Evolutionary conservation across 176 grass and related monocot genomes (phyloP), one percentile per base, ranked within the genome.

Genomic region (Dactylis glomerata): DNA sequence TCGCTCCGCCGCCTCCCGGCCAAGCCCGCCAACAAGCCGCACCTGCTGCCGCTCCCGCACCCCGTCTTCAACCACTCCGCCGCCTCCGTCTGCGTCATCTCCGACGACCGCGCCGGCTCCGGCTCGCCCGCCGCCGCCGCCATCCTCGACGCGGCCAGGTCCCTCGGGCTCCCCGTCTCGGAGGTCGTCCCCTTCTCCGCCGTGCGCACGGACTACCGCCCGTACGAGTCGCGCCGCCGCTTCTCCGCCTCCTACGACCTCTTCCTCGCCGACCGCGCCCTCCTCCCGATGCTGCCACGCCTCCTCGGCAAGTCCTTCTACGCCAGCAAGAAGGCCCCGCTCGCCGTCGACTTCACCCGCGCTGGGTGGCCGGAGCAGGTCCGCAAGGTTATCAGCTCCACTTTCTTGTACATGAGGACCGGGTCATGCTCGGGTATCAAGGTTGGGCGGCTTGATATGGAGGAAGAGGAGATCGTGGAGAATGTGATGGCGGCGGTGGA

Each of bases 241-340:
- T 89, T 98, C 10, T 90, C 87, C 2, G 80, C 51, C 10, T 98
- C 91, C 40, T 73, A 95, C 28, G 92, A 98, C 73, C 81, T 98
- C 59, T 98, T 98, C 73, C 47, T 95, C 64, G 95, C 92, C 3
- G 92, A 98, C 73, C 89, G 91, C 73, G 78, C 76, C 77, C 82
- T 98, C 36, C 69, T 98, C 41, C 92, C 89, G 24, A 79, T 95
- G 71, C 83, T 98, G 67, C 92, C 95, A 1, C 87, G 91, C 8
- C 85, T 98, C 68, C 82, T 98, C 22, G 92, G 92, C 4, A 95
- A 98, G 78, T 16, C 82, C 20, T 93, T 98, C 77, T 98, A 86
- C 88, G 86, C 88, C 78, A 90, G 72, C 68, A 94, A 91, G 89
- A 92, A 94, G 85, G 78, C 74, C 56, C 90, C 90, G 2, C 28